Base-by-base conservation (phyloP, 192 early-diverging fungal genomes). In the Backusella tuberculispora region DNA sequence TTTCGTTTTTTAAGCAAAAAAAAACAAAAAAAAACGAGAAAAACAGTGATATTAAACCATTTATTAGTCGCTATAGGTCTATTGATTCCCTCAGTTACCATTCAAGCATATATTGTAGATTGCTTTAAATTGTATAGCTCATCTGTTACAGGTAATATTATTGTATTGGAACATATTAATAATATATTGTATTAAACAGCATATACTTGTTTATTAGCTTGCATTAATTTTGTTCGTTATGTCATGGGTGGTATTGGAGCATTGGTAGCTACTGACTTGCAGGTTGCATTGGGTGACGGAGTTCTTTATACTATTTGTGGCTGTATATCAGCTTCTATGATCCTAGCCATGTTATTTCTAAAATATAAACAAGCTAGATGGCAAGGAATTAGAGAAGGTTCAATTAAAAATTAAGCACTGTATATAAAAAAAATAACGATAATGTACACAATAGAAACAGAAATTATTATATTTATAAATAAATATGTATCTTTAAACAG, bases 21-120 rank as follows among this genome's bases (percentile, higher is more conserved):
- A n/a, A n/a, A n/a, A n/a, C n/a, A 0, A n/a, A 5, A 21, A 10
- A 0, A n/a, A 12, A 19, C 13, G 0, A 15, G 7, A n/a, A 12
- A 45, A 65, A 21, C 4, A 17, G 17, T 8, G 26, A 8, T 43
- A 43, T 40, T 13, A 21, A 12, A 40, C 38, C 6, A 26, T 34
- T 40, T 70, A 24, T 66, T n/a, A 83, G 81, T 83, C 21, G 75
- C 74, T 4, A 37, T 74, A 24, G 43, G 71, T 0, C 24, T 83
- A n/a, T 76, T 78, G 77, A 64, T 71, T 47, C 77, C 78, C 5
- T 74, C 69, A 13, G 72, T 83, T 4, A 69, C 67, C 14, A 66
- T 83, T 15, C 64, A 67, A 9, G 71, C 81, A 0, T 83, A 83
- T 47, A 64, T 79, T 24, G 75, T 83, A 13, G 81, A 83, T 63